Evolutionary conservation across 768 basidiomycete species (phyloP), one percentile per base, ranked within the genome.

Genomic region (Holtermanniella nyarrowii): DNA sequence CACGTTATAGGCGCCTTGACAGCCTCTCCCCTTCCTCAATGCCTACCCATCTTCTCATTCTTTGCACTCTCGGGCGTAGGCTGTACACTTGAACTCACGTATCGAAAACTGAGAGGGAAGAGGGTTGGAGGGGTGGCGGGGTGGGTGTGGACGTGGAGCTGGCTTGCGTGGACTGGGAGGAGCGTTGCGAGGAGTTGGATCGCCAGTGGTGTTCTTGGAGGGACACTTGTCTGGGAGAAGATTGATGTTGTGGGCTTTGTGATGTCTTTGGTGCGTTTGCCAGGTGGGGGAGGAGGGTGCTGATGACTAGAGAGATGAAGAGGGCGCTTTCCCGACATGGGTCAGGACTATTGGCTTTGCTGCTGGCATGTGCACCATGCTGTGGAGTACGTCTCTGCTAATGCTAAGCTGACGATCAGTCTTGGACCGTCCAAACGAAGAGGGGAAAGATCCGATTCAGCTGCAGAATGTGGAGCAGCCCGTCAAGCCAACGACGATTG

Each of bases 11-110:
- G n/a, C n/a, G n/a, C n/a, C n/a, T n/a, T n/a, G n/a, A n/a, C n/a
- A n/a, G n/a, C n/a, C n/a, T 53, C 39, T 51, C 42, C 68, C 68
- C 7, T 39, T 55, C 27, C 68, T 68, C 3, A 39, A 57, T 4
- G 51, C 63, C 26, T 48, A 23, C 49, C 45, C 14, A 52, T 69
- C 3, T 54, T 57, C 44, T 37, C 50, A 11, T 61, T 65, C 44
- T 71, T 71, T 62, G 18, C 67, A 21, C 22, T 57, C 20, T 59
- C 54, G 5, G 66, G 61, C 2, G 12, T 65, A 22, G 68, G 64
- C 2, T 59, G 64, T 50, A 53, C 57, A 0, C 22, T 49, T 1
- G 70, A 71, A 53, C 54, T 69, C 13, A 12, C 42, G 1, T 71
- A 63, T 53, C 59, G 60, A 31, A 39, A 56, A 12, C 12, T 62